phyloP scores from a whole-genome alignment of 306 rosid species.

The Luffa aegyptiaca region DNA sequence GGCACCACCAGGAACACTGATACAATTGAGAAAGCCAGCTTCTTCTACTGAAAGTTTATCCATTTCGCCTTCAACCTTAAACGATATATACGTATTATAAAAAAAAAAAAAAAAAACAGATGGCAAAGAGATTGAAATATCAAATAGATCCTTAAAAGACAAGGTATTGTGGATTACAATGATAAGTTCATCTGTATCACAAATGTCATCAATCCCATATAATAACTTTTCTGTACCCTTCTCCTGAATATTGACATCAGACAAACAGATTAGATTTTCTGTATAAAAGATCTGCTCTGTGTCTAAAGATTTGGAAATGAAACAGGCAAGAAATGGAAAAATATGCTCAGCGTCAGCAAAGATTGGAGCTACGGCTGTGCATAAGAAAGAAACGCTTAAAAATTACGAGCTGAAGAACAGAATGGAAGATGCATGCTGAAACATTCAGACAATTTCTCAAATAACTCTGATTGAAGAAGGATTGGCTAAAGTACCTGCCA shows the following conservation, averaged over 20 bases:
- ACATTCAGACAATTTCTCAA: background rate
- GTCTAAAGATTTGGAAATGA: background rate
- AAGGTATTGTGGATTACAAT: conserved; percentile 35
- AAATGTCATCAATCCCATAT: conserved; percentile 79
- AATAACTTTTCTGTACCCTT: conserved; percentile 58
- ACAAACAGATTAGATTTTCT: background rate
- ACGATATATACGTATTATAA: conserved; percentile 9
- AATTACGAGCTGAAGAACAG: background rate
- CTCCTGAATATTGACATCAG: conserved; percentile 41
- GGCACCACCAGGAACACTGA: conserved; percentile 86
- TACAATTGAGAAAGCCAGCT: conserved; percentile 82
- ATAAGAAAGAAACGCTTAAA: background rate
- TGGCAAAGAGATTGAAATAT: background rate
- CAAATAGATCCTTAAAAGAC: background rate
- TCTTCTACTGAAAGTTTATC: conserved; percentile 95
- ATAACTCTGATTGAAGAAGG: background rate
- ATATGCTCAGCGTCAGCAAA: background rate
- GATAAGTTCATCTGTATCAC: conserved; percentile 50
- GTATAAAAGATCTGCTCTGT: background rate
- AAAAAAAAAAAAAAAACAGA: background rate
- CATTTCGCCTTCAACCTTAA: conserved; percentile 84
- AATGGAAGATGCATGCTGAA: background rate
- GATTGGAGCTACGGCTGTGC: background rate
- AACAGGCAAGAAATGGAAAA: background rate
- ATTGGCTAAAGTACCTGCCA: conserved; percentile 60